Evolutionary conservation across 441 rosid species (phyloP).

Genomic region (Mallotus japonicus): DNA sequence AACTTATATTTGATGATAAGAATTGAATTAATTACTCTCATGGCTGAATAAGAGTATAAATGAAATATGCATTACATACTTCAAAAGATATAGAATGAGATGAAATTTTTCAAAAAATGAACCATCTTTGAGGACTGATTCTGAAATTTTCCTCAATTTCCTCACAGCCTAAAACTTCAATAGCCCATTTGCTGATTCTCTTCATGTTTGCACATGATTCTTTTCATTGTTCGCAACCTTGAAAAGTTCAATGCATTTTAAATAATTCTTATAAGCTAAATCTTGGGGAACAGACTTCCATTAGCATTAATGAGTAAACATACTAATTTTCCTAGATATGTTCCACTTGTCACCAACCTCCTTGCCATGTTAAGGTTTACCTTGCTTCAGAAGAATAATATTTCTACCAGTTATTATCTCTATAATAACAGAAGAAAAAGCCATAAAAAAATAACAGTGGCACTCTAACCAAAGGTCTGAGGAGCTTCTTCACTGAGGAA

Average conservation of each 20-base stretch:
- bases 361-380: neutral
- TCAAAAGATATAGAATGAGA: neutral
- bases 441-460: neutral
- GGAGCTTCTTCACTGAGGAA: neutral
- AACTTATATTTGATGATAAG: neutral
- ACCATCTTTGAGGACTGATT: neutral
- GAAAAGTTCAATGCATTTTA: neutral
- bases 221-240: neutral
- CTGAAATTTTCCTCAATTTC: neutral
- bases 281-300: no score
- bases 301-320: no score
- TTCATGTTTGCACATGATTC: constrained; percentile 3
- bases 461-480: neutral
- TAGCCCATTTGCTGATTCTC: neutral
- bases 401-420: neutral
- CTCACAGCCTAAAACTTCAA: neutral
- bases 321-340: no score
- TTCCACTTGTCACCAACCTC: neutral
- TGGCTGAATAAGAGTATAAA: neutral
- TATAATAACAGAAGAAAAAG: neutral
- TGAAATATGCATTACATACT: neutral
- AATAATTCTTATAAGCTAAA: no score
- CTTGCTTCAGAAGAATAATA: constrained; percentile 11
- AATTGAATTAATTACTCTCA: neutral
- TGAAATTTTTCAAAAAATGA: neutral